Base-by-base conservation (phyloP, 2,329 filamentous ascomycete species). In the Massarina eburnea region DNA sequence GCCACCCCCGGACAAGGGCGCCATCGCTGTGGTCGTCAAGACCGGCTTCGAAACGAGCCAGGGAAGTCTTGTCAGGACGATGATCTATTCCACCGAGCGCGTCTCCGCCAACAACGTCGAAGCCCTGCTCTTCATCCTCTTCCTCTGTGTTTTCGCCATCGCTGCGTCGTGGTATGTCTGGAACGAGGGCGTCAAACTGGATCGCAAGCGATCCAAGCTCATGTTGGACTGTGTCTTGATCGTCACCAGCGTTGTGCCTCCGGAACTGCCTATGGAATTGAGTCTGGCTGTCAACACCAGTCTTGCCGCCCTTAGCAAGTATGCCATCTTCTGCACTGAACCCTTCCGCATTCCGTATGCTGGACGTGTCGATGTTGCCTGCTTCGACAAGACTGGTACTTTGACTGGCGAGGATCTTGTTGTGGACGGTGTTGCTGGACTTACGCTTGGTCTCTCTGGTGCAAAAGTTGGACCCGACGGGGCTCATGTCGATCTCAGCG, bases 141-240 rank as follows among this genome's bases (percentile, higher is more conserved):
- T 99, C 80, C 81, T 99, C 21, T 82, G 96, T 43, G 82, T 97
- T 61, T 99, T 99, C 74, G 95, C 95, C 61, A 83, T 99, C 68
- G 95, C 94, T 45, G 94, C 94, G 41, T 96, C 94, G 10, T 96
- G 94, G 91, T 99, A 99, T 70, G 94, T 99, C 48, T 99, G 94
- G 94, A 84, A 91, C 51, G 92, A 99, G 73, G 95, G 94, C 76
- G 92, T 99, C 43, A 81, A 82, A 67, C 91, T 88, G 75, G 92
- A 97, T 65, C 87, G 94, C 67, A 97, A 99, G 78, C 86, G 94
- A 55, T 97, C 92, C 37, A 99, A 99, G 81, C 83, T 99, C 30
- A 82, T 99, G 48, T 83, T 99, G 43, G 95, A 99, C 75, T 99
- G 95, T 68, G 83, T 99, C 72, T 85, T 99, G 70, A 99, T 99